phyloP scores from a whole-genome alignment of 2,329 filamentous ascomycete genomes.

The Diatrype stigma region DNA sequence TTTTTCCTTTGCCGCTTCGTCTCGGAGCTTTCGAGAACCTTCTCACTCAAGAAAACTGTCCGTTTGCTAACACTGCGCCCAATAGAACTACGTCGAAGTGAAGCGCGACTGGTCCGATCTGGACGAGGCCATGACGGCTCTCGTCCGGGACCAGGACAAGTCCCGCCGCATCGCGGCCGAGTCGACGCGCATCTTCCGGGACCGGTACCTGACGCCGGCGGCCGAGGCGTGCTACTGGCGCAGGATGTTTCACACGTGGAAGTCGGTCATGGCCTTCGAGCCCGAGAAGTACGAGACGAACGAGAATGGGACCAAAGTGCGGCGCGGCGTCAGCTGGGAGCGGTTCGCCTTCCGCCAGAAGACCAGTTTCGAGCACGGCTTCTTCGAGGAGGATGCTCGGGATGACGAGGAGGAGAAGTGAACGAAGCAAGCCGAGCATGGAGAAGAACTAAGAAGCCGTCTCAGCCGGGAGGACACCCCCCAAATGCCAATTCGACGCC shows the following conservation, averaged over 20 bases:
- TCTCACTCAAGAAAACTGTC: no score
- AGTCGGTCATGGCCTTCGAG: conserved; percentile 18
- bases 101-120: conserved; percentile 38
- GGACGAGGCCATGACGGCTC: conserved; percentile 32
- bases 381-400: conserved; percentile 12
- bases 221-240: conserved; percentile 54
- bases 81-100: conserved; percentile 43
- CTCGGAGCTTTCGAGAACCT: no score
- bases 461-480: no score
- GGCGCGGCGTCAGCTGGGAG: conserved; percentile 24
- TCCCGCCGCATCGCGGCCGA: conserved; percentile 48
- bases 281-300: conserved; percentile 12
- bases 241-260: conserved; percentile 15
- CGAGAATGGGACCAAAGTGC: conserved; percentile 11
- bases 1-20: no score
- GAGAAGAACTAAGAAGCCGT: no score
- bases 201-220: conserved; percentile 49
- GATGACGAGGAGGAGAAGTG: conserved; percentile 5
- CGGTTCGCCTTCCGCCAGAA: conserved; percentile 20
- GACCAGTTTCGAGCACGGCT: conserved; percentile 18
- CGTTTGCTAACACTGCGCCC: background rate
- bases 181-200: conserved; percentile 41
- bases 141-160: conserved; percentile 36
- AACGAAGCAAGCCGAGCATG: no score
- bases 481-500: no score